A percentile compares a stretch with the other conserved stretches of the same genome.
Conservation (phyloP, 108 stramenopile genomes). For the Licmophora abbreviata region DNA sequence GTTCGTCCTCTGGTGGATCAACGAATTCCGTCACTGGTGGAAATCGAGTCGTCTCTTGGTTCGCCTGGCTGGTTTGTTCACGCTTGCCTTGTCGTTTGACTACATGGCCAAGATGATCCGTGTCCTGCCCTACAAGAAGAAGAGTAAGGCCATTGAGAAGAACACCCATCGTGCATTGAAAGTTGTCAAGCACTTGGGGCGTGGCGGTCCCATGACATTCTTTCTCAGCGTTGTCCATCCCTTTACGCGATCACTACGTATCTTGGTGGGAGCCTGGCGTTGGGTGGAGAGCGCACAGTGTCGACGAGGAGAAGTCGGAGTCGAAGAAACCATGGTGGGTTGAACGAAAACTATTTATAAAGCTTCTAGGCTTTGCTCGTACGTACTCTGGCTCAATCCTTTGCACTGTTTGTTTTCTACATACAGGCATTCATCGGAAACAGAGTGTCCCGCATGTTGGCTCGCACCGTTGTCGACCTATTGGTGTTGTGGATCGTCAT, state of each 20-base stretch:
- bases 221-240: constrained; percentile 39
- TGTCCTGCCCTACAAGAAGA: constrained; percentile 23
- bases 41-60: constrained; percentile 70
- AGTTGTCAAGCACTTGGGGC: constrained; percentile 50
- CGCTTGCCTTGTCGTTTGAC: too few relatives aligned
- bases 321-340: constrained; percentile 36
- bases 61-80: constrained; percentile 41
- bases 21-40: constrained; percentile 66
- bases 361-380: too few relatives aligned
- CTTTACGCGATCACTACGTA: constrained; percentile 41
- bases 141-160: constrained; percentile 15
- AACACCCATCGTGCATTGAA: constrained; percentile 36
- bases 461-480: constrained; percentile 28
- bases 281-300: constrained; percentile 50
- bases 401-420: too few relatives aligned
- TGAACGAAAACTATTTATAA: too few relatives aligned
- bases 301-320: constrained; percentile 24
- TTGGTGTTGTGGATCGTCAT: constrained; percentile 25
- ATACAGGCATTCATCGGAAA: constrained; percentile 80
- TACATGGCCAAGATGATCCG: constrained; percentile 22
- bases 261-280: constrained; percentile 44
- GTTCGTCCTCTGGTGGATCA: constrained; percentile 1
- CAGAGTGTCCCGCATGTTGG: constrained; percentile 42
- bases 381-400: too few relatives aligned
- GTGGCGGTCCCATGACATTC: constrained; percentile 26